A percentile compares a stretch with the other conserved stretches of the same genome.
These are phyloP conservation scores for Sambucus nigra DNA, from an alignment of 129 eudicot genomes.

Conservation along the genomic window DNA sequence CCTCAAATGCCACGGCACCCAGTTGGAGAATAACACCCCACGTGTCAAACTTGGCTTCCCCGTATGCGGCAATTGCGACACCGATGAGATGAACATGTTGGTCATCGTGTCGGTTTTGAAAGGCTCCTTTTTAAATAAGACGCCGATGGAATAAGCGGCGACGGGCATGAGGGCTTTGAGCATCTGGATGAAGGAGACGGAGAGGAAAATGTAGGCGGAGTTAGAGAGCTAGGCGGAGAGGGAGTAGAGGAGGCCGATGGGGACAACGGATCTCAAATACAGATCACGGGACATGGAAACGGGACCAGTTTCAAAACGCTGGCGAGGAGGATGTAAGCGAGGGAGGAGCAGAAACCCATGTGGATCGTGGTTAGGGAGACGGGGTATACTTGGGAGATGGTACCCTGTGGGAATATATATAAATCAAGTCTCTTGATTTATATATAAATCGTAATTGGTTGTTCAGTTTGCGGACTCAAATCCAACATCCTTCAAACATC, in stretches of 20 bases:
- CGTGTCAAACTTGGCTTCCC: constrained; percentile 31
- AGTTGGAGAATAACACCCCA: constrained; percentile 34
- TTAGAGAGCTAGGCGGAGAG: constrained; percentile 36
- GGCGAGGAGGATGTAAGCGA: constrained; percentile 24
- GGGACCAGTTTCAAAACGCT: constrained; percentile 23
- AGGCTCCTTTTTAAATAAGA: constrained; percentile 26
- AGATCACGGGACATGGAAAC: constrained; percentile 27
- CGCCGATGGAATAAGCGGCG: constrained; percentile 34
- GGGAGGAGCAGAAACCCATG: constrained; percentile 34
- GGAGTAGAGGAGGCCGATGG: constrained; percentile 38
- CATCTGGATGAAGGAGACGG: constrained; percentile 44
- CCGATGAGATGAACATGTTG: constrained; percentile 41
- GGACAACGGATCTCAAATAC: constrained; percentile 29
- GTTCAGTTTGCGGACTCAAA: no score
- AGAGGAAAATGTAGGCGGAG: constrained; percentile 37
- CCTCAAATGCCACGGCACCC: constrained; percentile 41
- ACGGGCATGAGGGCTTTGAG: constrained; percentile 49
- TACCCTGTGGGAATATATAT: no score
- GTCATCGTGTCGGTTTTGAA: constrained; percentile 22
- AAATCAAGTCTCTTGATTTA: no score
- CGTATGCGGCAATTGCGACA: constrained; percentile 44
- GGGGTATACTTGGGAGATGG: no score
- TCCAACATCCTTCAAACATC: no score
- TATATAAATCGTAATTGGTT: no score
- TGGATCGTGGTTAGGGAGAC: constrained; percentile 41